Conservation (phyloP, 257 asterid species). For the Ilex aquifolium region DNA sequence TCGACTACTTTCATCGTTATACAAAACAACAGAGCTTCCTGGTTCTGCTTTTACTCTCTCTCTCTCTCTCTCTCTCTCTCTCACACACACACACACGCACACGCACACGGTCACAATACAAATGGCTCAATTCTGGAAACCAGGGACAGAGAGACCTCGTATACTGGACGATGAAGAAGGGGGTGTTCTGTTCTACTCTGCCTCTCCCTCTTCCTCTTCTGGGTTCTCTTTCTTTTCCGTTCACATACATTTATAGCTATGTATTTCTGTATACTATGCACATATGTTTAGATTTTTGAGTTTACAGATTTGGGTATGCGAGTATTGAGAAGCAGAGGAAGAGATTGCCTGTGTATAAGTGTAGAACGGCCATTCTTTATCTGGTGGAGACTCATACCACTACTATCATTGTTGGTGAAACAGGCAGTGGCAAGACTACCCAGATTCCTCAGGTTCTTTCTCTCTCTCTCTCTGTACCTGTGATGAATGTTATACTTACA, state of each 20-base stretch:
- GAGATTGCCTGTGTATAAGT: slow-evolving; percentile 77
- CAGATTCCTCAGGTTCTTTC: slow-evolving; percentile 87
- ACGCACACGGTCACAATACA: no score
- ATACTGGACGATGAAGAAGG: slow-evolving; percentile 94
- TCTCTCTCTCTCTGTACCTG: no score
- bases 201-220: slow-evolving; percentile 67
- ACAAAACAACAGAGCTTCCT: no score
- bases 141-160: slow-evolving; percentile 82
- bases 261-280: neutral
- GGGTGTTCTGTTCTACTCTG: slow-evolving; percentile 58
- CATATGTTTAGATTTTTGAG: neutral
- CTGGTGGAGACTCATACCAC: slow-evolving; percentile 87
- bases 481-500: no score
- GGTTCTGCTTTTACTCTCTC: no score
- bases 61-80: no score
- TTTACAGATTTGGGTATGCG: slow-evolving; percentile 51
- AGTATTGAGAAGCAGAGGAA: slow-evolving; percentile 61
- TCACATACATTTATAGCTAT: neutral
- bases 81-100: no score
- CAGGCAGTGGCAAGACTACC: slow-evolving; percentile 96
- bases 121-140: slow-evolving; percentile 88
- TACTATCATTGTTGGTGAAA: slow-evolving; percentile 87
- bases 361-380: slow-evolving; percentile 63
- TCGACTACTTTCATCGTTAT: no score
- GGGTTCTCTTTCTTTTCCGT: slow-evolving; percentile 33